phyloP scores from a whole-genome alignment of 495 filamentous ascomycete species.

The Aspergillus hancockii region DNA sequence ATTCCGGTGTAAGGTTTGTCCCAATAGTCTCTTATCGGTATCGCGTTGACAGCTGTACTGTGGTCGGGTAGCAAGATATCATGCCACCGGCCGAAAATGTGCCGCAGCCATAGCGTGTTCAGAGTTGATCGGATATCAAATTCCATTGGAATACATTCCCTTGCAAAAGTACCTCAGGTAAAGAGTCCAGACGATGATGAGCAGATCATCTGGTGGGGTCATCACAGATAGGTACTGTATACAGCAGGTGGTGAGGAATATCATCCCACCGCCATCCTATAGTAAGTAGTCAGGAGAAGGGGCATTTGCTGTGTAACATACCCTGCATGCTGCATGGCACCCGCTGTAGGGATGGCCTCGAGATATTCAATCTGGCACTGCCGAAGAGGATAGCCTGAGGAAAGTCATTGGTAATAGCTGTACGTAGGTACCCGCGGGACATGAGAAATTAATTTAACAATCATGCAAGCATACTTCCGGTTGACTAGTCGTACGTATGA shows the following conservation, averaged over 20 bases:
- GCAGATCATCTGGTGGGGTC: not conserved
- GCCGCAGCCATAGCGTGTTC: constrained; percentile 1
- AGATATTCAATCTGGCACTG: not conserved
- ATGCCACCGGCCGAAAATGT: not conserved
- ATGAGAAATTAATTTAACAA: not conserved
- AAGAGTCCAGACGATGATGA: not conserved
- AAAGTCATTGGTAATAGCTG: not conserved
- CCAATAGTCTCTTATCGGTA: not conserved
- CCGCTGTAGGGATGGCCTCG: not conserved
- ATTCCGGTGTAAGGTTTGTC: not conserved
- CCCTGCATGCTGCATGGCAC: constrained; percentile 1
- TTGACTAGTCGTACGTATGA: not conserved
- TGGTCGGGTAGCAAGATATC: constrained; percentile 1
- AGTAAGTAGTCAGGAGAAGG: not conserved
- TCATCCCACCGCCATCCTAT: not conserved
- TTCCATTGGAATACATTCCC: not conserved
- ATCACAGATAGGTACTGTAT: not conserved
- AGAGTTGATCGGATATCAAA: not conserved
- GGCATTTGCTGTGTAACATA: not conserved
- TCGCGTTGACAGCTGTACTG: not conserved
- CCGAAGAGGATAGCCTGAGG: not conserved
- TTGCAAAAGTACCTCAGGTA: constrained; percentile 3
- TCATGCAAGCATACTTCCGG: not conserved
- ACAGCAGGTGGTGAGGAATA: not conserved
- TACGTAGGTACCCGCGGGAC: not conserved